Evolutionary conservation across 805 yeast genomes (phyloP).

Genomic region (Schizosaccharomyces osmophilus): DNA sequence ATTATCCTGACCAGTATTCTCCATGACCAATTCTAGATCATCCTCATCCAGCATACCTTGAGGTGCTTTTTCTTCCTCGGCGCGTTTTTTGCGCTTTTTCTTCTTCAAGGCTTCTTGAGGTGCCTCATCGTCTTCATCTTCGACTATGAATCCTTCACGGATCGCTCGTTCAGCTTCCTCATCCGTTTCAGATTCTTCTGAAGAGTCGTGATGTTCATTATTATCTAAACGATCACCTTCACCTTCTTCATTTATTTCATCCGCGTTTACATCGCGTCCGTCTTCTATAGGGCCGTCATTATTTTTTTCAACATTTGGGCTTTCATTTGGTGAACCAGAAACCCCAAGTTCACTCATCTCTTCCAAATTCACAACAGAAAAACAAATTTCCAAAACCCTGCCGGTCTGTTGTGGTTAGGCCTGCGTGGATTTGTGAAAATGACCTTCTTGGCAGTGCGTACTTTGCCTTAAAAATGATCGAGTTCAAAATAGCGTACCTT

Average conservation of each 20-base stretch:
- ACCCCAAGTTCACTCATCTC: constrained; percentile 2
- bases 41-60: constrained; percentile 75
- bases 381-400: not conserved
- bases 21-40: constrained; percentile 75
- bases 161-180: constrained; percentile 35
- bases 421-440: not conserved
- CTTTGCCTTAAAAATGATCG: too few relatives aligned
- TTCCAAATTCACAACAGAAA: not conserved
- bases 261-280: not conserved
- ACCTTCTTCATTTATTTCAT: constrained; percentile 7
- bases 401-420: not conserved
- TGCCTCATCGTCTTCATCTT: constrained; percentile 27
- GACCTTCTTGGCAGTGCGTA: too few relatives aligned
- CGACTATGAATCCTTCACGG: constrained; percentile 81
- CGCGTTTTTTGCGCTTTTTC: constrained; percentile 6
- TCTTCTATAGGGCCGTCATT: not conserved
- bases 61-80: constrained; percentile 7
- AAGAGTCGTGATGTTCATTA: constrained; percentile 30
- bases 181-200: constrained; percentile 77
- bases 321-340: not conserved
- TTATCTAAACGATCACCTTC: constrained; percentile 17
- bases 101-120: constrained; percentile 7
- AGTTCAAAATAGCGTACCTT: too few relatives aligned
- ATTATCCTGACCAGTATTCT: constrained; percentile 46
- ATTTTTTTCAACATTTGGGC: not conserved